Conservation (phyloP, 257 asterid genomes). For the Prunella vulgaris region DNA sequence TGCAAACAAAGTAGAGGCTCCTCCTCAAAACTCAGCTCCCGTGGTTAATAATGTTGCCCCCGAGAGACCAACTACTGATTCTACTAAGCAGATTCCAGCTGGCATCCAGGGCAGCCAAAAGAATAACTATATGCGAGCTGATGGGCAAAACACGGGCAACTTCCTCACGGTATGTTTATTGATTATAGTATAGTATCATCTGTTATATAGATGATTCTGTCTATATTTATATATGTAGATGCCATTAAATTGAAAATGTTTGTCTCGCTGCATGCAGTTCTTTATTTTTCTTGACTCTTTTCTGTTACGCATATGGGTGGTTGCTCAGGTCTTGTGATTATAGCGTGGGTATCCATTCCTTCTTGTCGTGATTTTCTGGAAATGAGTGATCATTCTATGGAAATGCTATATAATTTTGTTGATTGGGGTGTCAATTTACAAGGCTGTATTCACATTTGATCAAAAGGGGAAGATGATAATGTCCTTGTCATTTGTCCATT, state of each 20-base stretch:
- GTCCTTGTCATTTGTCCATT: background rate
- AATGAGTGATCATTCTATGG: background rate
- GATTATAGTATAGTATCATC: slow-evolving; percentile 36
- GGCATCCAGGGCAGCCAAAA: slow-evolving; percentile 34
- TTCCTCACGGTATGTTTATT: slow-evolving; percentile 35
- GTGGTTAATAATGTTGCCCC: background rate
- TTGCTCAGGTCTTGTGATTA: background rate
- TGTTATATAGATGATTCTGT: background rate
- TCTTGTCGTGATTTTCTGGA: background rate
- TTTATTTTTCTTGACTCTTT: background rate
- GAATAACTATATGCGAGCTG: slow-evolving; percentile 66
- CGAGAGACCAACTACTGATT: background rate
- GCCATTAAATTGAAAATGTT: background rate
- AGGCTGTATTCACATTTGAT: background rate
- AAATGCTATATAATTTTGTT: background rate
- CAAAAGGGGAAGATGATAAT: background rate
- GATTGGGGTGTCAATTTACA: background rate
- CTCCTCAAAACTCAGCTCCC: slow-evolving; percentile 19
- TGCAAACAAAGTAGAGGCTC: slow-evolving; percentile 11
- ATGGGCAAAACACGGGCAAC: slow-evolving; percentile 81
- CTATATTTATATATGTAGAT: background rate
- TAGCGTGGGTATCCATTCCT: background rate
- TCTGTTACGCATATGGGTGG: background rate
- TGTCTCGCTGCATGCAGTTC: background rate
- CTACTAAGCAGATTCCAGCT: background rate